Evolutionary conservation across 148 eudicot species (phyloP), one percentile per base, ranked within the genome.

Genomic region (Camellia sinensis): DNA sequence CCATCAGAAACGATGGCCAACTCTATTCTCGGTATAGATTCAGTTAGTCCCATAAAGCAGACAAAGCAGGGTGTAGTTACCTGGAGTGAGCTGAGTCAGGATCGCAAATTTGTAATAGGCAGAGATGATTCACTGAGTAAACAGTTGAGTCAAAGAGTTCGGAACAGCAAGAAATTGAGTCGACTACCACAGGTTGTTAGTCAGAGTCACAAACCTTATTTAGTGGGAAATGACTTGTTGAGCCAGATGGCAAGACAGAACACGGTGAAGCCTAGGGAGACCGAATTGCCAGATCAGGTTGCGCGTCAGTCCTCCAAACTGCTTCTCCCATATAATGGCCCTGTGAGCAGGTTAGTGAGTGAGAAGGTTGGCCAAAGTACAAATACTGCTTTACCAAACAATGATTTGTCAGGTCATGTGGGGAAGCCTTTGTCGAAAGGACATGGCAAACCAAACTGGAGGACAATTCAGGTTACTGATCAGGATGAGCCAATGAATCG

Each of bases 401-500:
- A 57, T 69, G 64, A 50, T 59, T 53, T 77, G 5, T 0, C 12
- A 2, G 63, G 69, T 75, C 44, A 71, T 37, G 75, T 22, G 14
- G 71, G 67, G 53, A 50, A 78, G 18, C 18, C 37, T 8, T 8
- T 19, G 11, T 43, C 50, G 15, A 78, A 66, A 9, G 67, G 76
- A 61, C 41, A 40, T 56, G 43, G 59, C 62, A 48, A 48, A 18
- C 50, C 40, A 37, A 67, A 9, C 46, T 7, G 52, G 21, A 79
- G 44, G 18, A 66, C 61, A 7, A 76, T 67, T 75, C 82, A 75
- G 75, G 48, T 78, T 63, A 77, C 80, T 4, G 61, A 69, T 56
- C 71, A 64, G 77, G 71, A 75, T 43, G 79, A 66, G 73, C 84
- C 85, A 9, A 72, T 71, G 50, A 81, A 78, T 40, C 64, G 45